Evolutionary conservation across 345 rosid species (phyloP).

Genomic region (Carallia pectinifolia): DNA sequence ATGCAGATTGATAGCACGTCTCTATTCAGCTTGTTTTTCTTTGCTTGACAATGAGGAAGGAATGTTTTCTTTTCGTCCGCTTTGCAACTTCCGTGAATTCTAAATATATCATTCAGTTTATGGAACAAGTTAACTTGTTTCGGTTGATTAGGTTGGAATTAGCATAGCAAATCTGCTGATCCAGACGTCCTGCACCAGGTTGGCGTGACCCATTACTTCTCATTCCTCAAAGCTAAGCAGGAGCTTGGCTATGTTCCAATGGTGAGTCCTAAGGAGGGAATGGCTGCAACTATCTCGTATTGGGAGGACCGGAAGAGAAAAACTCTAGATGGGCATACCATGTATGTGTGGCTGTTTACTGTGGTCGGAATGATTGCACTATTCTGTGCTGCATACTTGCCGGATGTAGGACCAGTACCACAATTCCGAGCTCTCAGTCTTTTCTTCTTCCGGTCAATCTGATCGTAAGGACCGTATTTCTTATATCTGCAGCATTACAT

Average conservation of each 20-base stretch:
- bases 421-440: conserved; percentile 48
- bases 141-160: not conserved
- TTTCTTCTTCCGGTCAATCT: conserved; percentile 54
- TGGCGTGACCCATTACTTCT: conserved; percentile 90
- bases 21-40: not conserved
- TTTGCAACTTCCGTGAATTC: not conserved
- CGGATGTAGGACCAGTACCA: conserved; percentile 63
- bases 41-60: not conserved
- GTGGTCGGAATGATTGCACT: conserved; percentile 48
- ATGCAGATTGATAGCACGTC: not conserved
- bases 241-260: conserved; percentile 90
- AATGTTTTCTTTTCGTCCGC: not conserved
- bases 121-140: not conserved
- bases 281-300: conserved; percentile 81
- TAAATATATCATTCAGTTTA: not conserved
- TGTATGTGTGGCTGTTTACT: conserved; percentile 53
- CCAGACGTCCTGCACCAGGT: conserved; percentile 45
- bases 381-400: conserved; percentile 60
- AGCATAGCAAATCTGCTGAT: conserved; percentile 13
- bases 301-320: conserved; percentile 71
- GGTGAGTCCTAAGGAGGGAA: conserved; percentile 74
- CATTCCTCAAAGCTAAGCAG: conserved; percentile 75
- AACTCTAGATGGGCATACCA: conserved; percentile 63
- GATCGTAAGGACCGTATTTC: conserved; percentile 40
- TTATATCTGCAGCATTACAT: conserved; percentile 39